Base-by-base conservation (phyloP, 2,329 filamentous ascomycete genomes). In the Penicillium sp. region DNA sequence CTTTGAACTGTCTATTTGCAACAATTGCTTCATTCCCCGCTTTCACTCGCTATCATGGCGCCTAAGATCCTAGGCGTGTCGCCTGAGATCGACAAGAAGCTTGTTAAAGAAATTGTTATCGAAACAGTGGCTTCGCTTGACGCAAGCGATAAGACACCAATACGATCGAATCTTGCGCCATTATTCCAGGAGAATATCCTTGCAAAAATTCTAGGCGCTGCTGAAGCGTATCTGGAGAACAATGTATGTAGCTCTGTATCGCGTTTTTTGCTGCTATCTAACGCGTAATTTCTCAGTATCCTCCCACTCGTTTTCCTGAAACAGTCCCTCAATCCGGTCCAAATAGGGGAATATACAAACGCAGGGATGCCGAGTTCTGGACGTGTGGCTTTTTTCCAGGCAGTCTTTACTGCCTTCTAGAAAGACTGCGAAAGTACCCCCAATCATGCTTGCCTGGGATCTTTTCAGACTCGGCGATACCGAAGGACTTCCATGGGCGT, bases 331-430 rank as follows among this genome's bases (percentile, higher is more conserved):
- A 54, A 7, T 41, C 7, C 19, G 51, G 50, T 19, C n/a, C 46
- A n/a, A 19, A 39, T 11, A 11, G 16, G 6, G 53, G 61, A 31
- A 50, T 50, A 56, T 66, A 64, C 46, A 9, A 40, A n/a, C 47
- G 53, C 33, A 50, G 58, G 4, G 60, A 65, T 35, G 58, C 53
- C 14, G 46, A 55, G 9, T 66, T 66, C 40, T 59, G 61, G 61
- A 61, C 59, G 35, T 64, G 59, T 60, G 63, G 59, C 1, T 64
- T 62, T 46, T 63, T 64, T 22, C 61, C 61, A 1, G 59, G 61
- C 3, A 57, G 19, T 44, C 54, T 60, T 7, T 59, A 60, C 35
- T 46, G 49, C 10, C 35, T 63, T 5, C 41, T 57, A 0, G 58
- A 64, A 18, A 35, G 58, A 18, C 14, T 27, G 14, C 31, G 55